Evolutionary conservation across 1,139 yeast species (phyloP), one percentile per base, ranked within the genome.

Genomic region (Candida smagusa): DNA sequence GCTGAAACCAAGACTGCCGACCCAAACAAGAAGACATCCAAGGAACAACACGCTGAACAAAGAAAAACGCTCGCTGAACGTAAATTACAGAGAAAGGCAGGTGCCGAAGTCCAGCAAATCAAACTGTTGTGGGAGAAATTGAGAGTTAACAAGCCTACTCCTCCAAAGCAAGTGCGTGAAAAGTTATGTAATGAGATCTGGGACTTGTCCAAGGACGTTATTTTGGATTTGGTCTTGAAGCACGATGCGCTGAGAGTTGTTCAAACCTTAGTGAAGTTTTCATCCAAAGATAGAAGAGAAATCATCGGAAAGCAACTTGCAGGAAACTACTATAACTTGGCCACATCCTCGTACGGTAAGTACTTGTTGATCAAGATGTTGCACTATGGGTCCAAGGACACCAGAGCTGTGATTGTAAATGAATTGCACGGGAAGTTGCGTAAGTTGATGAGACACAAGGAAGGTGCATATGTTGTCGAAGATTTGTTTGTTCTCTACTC

Each of bases 381-480:
- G 53, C 97, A 90, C 63, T 92, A 92, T 62, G 98, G 97, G 7
- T 76, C 92, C 12, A 87, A 83, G 54, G 82, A 82, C 24, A 79
- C 90, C 2, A 77, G 96, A 52, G 82, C 79, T 39, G 54, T 77
- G 28, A 85, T 92, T 40, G 75, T 90, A 40, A 75, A 84, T 55
- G 97, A 88, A 63, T 73, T 92, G 46, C 96, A 89, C 56, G 97
- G 97, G 37, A 84, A 84, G 53, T 77, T 88, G 52, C 74, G 97
- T 59, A 90, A 88, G 62, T 73, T 92, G 47, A 89, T 92, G 94
- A 82, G 95, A 72, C 97, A 92, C 64, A 84, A 84, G 65, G 97
- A 92, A 72, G 98, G 97, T 65, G 97, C 97, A n/a, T 89, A 92
- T 55, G 97, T 92, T 29, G 90, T 90, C 47, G 97, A 92, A 65